Evolutionary conservation across 83 land plant genomes (phyloP).

Genomic region (Larix sibirica): DNA sequence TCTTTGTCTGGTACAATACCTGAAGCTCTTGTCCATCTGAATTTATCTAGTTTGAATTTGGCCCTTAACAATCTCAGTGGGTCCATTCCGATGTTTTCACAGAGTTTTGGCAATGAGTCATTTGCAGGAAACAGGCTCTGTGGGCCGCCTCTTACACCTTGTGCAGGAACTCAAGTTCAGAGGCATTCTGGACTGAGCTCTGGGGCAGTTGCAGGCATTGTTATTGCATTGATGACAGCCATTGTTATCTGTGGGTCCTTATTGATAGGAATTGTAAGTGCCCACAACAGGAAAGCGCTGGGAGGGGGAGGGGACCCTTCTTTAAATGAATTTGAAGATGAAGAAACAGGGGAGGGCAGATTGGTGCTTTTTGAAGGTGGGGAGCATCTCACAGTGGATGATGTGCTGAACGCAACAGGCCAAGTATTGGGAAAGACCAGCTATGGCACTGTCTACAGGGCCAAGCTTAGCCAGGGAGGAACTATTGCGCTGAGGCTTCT

Average conservation of each 20-base stretch:
- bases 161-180: constrained; percentile 18
- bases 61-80: constrained; percentile 72
- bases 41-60: constrained; percentile 58
- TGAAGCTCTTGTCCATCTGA: constrained; percentile 29
- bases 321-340: constrained; percentile 39
- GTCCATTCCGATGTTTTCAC: constrained; percentile 28
- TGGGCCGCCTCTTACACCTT: constrained; percentile 43
- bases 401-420: constrained; percentile 80
- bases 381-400: constrained; percentile 71
- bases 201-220: constrained; percentile 71
- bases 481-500: constrained; percentile 66
- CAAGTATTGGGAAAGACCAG: constrained; percentile 80
- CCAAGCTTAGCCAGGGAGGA: constrained; percentile 71
- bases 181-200: constrained; percentile 36
- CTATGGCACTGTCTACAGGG: constrained; percentile 80
- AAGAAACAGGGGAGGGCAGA: constrained; percentile 56
- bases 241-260: constrained; percentile 51
- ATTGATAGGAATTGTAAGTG: constrained; percentile 49
- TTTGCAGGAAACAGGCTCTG: constrained; percentile 61
- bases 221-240: constrained; percentile 66
- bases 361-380: constrained; percentile 75
- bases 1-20: constrained; percentile 60
- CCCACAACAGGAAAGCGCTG: constrained; percentile 36
- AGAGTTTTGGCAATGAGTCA: constrained; percentile 38
- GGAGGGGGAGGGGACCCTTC: constrained; percentile 24